Conservation (phyloP, 495 filamentous ascomycete genomes). For the Xylaria scruposa region DNA sequence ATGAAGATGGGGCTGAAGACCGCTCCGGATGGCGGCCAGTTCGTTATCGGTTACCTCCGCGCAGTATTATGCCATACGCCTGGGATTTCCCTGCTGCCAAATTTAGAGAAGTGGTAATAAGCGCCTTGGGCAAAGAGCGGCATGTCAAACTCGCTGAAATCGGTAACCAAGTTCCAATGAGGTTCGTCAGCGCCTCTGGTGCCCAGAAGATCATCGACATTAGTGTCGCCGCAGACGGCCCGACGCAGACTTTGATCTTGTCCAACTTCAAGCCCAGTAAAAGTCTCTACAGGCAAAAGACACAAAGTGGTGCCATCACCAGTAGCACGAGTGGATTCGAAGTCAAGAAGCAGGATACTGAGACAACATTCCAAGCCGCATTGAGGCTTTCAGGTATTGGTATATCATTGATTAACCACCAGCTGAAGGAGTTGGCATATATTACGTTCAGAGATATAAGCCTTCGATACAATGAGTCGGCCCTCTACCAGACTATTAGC, state of each 20-base stretch:
- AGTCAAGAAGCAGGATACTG: slow-evolving; percentile 87
- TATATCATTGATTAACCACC: slow-evolving; percentile 90
- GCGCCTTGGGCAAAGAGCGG: slow-evolving; percentile 77
- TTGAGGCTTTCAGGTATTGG: slow-evolving; percentile 89
- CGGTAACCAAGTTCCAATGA: slow-evolving; percentile 91
- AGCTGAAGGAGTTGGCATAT: slow-evolving; percentile 91
- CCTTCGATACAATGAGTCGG: slow-evolving; percentile 89
- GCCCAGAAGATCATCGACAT: slow-evolving; percentile 88
- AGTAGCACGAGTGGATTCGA: slow-evolving; percentile 74
- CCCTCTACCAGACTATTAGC: slow-evolving; percentile 86
- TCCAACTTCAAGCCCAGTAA: slow-evolving; percentile 95
- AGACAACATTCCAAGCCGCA: slow-evolving; percentile 86
- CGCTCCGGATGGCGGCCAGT: slow-evolving; percentile 86
- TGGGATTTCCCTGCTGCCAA: slow-evolving; percentile 99
- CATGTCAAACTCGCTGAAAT: slow-evolving; percentile 96
- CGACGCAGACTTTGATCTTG: slow-evolving; percentile 89
- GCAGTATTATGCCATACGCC: slow-evolving; percentile 99
- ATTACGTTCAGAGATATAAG: slow-evolving; percentile 92
- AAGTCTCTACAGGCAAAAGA: slow-evolving; percentile 92
- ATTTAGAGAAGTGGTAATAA: slow-evolving; percentile 87
- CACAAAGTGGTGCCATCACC: slow-evolving; percentile 59
- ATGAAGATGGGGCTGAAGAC: slow-evolving; percentile 86
- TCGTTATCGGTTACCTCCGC: slow-evolving; percentile 87
- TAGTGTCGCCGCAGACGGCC: slow-evolving; percentile 92
- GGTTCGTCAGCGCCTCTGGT: slow-evolving; percentile 64